Base-by-base conservation (phyloP, 2,329 filamentous ascomycete genomes). In the Chaetothyriales sp. region DNA sequence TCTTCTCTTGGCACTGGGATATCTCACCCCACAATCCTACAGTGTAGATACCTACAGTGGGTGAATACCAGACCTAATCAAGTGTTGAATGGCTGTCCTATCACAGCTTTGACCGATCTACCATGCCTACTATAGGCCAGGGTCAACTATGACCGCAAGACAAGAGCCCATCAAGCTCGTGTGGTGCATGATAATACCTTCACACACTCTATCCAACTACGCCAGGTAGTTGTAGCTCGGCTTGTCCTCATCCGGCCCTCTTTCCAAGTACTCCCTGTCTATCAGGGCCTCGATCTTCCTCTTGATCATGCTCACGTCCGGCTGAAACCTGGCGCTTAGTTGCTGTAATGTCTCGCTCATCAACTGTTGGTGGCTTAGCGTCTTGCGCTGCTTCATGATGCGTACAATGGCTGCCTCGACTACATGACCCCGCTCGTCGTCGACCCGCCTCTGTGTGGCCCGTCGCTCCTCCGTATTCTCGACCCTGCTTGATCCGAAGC, bases 401-500 rank as follows among this genome's bases (percentile, higher is more conserved):
- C 73, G 66, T 18, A 76, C 73, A 51, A 76, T 62, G 15, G 73
- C 73, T 26, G 73, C 73, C 53, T 76, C 73, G 44, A 76, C 73
- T 32, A 65, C 67, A n/a, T 68, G 68, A 7, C 65, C 68, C 43
- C 73, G 66, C 53, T 73, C 71, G 12, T 74, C 70, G 39, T 70
- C 68, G 58, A 57, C 78, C 71, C 69, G 70, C 60, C 69, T 69
- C 57, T 74, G 70, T 0, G 72, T 74, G 47, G 71, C 68, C 44
- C 66, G 66, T 44, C 79, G 71, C 65, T 82, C 79, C 28, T 73
- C 70, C 49, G 76, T 72, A 49, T 79, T 86, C 68, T 96, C 90
- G 0, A 94, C 84, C 68, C 87, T 92, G 64, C 87, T 93, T 18
- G 82, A 78, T 1, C 81, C 79, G 47, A 79, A 68, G 48, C 75